Base-by-base conservation (phyloP, 441 rosid species). In the Adansonia rubrostipa region DNA sequence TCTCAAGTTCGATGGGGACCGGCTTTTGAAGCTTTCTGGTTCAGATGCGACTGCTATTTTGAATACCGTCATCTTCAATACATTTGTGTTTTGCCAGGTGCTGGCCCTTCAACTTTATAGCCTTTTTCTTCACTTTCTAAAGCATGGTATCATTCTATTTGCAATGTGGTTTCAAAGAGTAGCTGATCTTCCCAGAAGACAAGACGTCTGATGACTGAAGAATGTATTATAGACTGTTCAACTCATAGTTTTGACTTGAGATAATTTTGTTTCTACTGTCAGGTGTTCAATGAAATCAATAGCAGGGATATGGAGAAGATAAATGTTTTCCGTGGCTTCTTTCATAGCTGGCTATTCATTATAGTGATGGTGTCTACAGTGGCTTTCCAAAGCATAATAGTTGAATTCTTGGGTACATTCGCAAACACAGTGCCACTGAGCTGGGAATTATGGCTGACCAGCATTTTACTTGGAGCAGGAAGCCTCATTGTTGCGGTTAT, bases 211-310 rank as follows among this genome's bases (percentile, higher is more conserved):
- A 36, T 36, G 40, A 36, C 40, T 3, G 40, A 36, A 36, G 40
- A 36, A 36, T 36, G 40, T 36, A 36, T 36, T 36, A 36, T 36
- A 14, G 5, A 4, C 33, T 36, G 17, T 14, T 11, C 45, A 65
- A 10, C 67, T 44, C 28, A 42, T 24, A 50, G 6, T 57, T 42
- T 64, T 45, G 40, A 36, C 40, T 36, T 36, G 40, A 11, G 20
- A 9, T n/a, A 2, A 19, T 20, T 69, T 50, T 74, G 33, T 19
- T 74, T 48, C 50, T 61, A 11, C 68, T 80, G 28, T 61, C 74
- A 92, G 90, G 94, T 87, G n/a, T 87, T 87, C 84, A 87, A 87
- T 53, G 88, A 87, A 74, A 83, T 87, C 68, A 87, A 83, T 79
- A 85, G 88, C 82, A 71, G 90, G 54, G 88, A 87, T 74, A 84